phyloP scores from a whole-genome alignment of 306 rosid genomes.

The Mucuna pruriens region DNA sequence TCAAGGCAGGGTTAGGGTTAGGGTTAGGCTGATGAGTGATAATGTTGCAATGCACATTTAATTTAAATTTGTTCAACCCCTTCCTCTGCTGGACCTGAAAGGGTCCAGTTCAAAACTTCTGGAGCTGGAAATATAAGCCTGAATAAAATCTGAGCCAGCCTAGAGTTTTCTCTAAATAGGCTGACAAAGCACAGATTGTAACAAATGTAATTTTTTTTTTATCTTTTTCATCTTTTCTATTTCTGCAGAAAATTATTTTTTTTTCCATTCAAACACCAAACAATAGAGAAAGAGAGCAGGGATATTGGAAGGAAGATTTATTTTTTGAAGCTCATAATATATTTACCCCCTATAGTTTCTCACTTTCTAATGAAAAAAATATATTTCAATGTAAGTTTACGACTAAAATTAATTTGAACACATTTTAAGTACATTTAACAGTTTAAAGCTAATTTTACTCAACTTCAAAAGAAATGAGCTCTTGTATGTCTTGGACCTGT shows the following conservation, averaged over 20 bases:
- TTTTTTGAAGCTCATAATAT: background rate
- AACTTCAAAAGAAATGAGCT: background rate
- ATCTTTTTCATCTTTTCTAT: background rate
- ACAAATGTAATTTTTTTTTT: background rate
- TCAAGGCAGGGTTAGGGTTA: conserved; percentile 9
- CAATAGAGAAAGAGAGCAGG: too few species aligned
- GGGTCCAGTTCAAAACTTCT: background rate
- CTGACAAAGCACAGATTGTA: background rate
- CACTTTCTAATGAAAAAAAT: background rate
- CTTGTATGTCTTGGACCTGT: background rate
- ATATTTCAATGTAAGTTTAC: background rate
- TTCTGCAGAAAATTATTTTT: background rate
- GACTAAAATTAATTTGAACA: background rate
- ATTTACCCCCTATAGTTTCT: background rate
- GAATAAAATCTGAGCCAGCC: background rate
- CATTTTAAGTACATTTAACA: background rate
- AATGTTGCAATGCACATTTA: background rate
- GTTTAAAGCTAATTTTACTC: background rate
- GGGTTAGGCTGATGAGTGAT: too few species aligned
- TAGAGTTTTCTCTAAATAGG: background rate
- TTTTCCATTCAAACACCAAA: conserved; percentile 12
- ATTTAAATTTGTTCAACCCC: conserved; percentile 2
- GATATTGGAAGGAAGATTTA: background rate
- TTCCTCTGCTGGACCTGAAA: conserved; percentile 5
- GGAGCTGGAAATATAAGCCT: background rate